phyloP scores from a whole-genome alignment of 768 basidiomycete genomes.

The Hygrocybe punicea region DNA sequence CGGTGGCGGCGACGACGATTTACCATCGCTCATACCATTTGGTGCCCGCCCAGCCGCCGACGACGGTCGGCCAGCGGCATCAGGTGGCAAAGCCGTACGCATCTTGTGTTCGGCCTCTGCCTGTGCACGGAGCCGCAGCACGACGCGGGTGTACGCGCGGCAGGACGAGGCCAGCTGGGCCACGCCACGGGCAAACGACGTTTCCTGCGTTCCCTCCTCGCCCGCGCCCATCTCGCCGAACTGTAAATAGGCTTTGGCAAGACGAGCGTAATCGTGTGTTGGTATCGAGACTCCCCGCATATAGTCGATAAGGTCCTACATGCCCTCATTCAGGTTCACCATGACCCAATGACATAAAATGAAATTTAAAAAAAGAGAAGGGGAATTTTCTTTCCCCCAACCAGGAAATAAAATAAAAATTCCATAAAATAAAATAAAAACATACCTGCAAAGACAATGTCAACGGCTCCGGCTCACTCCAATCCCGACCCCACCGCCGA shows the following conservation, averaged over 20 bases:
- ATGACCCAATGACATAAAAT: no score
- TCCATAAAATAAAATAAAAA: slow-evolving; percentile 20
- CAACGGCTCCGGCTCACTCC: slow-evolving; percentile 53
- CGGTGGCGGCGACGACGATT: slow-evolving; percentile 8
- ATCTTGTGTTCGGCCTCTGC: slow-evolving; percentile 56
- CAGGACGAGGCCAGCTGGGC: slow-evolving; percentile 56
- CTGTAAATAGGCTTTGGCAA: slow-evolving; percentile 57
- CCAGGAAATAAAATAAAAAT: neutral
- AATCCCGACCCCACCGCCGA: slow-evolving; percentile 55
- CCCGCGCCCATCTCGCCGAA: slow-evolving; percentile 26
- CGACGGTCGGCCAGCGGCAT: neutral
- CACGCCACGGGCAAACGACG: slow-evolving; percentile 37
- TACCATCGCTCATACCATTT: neutral
- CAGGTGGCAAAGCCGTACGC: slow-evolving; percentile 21
- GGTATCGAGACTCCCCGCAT: slow-evolving; percentile 78
- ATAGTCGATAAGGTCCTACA: slow-evolving; percentile 76
- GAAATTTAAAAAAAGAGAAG: no score
- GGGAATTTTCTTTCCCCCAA: slow-evolving; percentile 3
- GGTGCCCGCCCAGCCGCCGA: neutral
- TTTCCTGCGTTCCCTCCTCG: neutral
- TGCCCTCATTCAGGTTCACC: no score
- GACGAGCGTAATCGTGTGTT: slow-evolving; percentile 63
- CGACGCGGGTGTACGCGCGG: slow-evolving; percentile 75
- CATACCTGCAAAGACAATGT: slow-evolving; percentile 57
- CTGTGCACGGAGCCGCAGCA: slow-evolving; percentile 72